Base-by-base conservation (phyloP, 805 yeast genomes). In the Saccharomycopsis fibuligera region DNA sequence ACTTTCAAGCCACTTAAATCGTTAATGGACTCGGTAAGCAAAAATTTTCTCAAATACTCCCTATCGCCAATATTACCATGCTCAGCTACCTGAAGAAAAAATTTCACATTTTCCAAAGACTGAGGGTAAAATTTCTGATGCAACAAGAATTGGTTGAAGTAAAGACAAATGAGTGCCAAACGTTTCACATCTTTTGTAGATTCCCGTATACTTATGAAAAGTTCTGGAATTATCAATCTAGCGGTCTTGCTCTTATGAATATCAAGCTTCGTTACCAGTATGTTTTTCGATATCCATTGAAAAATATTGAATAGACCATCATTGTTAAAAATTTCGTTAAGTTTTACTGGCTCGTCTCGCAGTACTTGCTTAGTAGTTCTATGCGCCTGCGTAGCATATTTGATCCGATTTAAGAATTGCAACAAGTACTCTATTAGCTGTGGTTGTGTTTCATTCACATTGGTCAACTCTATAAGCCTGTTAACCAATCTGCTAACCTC, bases 281-380 rank as follows among this genome's bases (percentile, higher is more conserved):
- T 38, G 9, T 37, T 12, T n/a, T 22, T 16, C 5, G 30, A 39
- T 17, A 38, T 9, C 44, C 44, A 38, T 31, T 22, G 27, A 9
- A 46, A 46, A 14, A 46, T 33, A 25, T 19, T 16, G 25, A 8
- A 31, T 16, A 47, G 21, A 29, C 41, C 50, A 6, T 27, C 10
- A 14, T 41, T 29, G 23, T 16, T 35, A 12, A 47, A 47, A 25
- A 41, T 41, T 31, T 47, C 37, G 29, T 41, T 33, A 14, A 47
- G 25, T 19, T 16, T 6, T n/a, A 41, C 14, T 14, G 50, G 46
- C 3, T 47, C 50, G 2, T 47, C 38, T 9, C 33, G 16, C 9
- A 21, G 9, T 6, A 36, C 42, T 14, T 35, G 29, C 33, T 25
- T 27, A 12, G 17, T 31, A 12, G 10, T n/a, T n/a, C 6, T 9